These are phyloP conservation scores for Dictyostelium purpureum DNA, from an alignment of 78 protist genomes.

Conservation along the genomic window DNA sequence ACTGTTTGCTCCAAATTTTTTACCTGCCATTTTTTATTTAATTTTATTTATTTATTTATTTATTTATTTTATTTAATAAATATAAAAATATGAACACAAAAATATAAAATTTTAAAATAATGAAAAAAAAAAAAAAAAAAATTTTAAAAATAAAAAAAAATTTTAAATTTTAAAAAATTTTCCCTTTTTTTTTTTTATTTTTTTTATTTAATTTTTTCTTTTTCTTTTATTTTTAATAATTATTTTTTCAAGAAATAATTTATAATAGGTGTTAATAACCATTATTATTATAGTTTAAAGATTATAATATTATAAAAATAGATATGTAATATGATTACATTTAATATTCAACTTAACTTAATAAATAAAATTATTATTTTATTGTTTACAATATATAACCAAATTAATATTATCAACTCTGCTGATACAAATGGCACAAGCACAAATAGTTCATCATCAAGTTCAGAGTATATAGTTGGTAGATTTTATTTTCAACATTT, in stretches of 20 bases:
- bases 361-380: too few relatives aligned
- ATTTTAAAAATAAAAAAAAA: too few relatives aligned
- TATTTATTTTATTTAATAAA: not conserved
- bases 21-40: slow-evolving; percentile 35
- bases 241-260: too few relatives aligned
- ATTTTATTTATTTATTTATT: not conserved
- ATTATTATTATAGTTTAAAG: too few relatives aligned
- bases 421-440: not conserved
- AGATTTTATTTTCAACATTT: slow-evolving; percentile 18
- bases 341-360: too few relatives aligned
- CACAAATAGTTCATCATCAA: not conserved
- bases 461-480: not conserved
- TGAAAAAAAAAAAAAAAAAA: not conserved
- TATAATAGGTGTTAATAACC: too few relatives aligned
- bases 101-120: not conserved
- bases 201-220: not conserved
- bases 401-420: too few relatives aligned
- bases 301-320: too few relatives aligned
- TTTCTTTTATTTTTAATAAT: too few relatives aligned
- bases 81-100: not conserved
- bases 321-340: too few relatives aligned
- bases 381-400: too few relatives aligned
- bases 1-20: slow-evolving; percentile 73
- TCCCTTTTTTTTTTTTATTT: not conserved
- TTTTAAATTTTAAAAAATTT: too few relatives aligned